Percentiles rank a stretch among this genome's conserved stretches.
phyloP scores from a whole-genome alignment of 805 yeast species.

The Monosporozyma unispora region DNA sequence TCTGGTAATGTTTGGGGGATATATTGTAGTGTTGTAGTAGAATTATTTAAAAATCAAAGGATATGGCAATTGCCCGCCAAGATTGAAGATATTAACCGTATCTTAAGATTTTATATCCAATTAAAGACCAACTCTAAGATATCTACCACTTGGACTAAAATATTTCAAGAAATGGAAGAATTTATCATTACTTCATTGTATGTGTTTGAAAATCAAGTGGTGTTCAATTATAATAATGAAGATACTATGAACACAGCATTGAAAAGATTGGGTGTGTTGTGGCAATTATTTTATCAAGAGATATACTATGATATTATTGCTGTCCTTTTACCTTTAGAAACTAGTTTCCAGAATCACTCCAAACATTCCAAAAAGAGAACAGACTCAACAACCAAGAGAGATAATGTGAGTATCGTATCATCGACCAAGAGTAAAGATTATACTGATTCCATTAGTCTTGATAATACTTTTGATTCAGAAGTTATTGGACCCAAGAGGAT shows the following conservation, averaged over 20 bases:
- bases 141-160: constrained; percentile 17
- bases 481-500: not conserved
- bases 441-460: not conserved
- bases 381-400: not conserved
- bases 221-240: constrained; percentile 27
- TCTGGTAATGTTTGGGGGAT: constrained; percentile 28
- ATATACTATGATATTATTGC: constrained; percentile 53
- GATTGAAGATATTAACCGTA: constrained; percentile 23
- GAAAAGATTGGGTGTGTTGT: constrained; percentile 35
- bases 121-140: constrained; percentile 23
- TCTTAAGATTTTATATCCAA: constrained; percentile 22
- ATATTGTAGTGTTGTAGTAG: constrained; percentile 21
- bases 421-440: not conserved
- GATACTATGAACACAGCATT: constrained; percentile 30
- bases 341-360: constrained; percentile 4
- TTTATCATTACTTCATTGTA: constrained; percentile 31
- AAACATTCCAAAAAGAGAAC: not conserved
- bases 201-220: constrained; percentile 31
- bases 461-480: not conserved
- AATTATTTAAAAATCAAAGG: constrained; percentile 23
- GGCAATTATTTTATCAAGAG: constrained; percentile 50
- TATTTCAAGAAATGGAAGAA: constrained; percentile 24
- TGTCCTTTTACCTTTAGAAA: constrained; percentile 46
- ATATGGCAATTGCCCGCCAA: constrained; percentile 28
- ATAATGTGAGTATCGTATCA: not conserved